Percentiles rank a stretch among this genome's conserved stretches.
phyloP scores from a whole-genome alignment of 2,329 filamentous ascomycete species.

The Didymella arachidicola region DNA sequence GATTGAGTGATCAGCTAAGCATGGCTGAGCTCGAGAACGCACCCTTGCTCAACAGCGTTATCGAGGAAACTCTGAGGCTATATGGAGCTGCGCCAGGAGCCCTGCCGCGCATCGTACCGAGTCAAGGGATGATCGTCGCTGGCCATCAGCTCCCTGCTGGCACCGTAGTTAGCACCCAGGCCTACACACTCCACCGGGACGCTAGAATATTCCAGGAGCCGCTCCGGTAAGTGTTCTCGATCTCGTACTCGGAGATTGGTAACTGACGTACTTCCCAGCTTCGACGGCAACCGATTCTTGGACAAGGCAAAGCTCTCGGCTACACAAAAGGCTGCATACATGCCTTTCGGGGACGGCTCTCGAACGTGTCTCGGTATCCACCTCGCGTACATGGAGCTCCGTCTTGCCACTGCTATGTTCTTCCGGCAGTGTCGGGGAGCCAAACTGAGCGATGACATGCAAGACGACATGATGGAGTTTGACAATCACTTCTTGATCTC shows the following conservation, averaged over 20 bases:
- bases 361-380: conserved; percentile 73
- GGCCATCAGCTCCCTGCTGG: conserved; percentile 49
- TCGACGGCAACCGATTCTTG: conserved; percentile 44
- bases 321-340: conserved; percentile 61
- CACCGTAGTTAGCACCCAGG: conserved; percentile 49
- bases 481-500: conserved; percentile 53
- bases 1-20: conserved; percentile 25
- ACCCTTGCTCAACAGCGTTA: conserved; percentile 47
- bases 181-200: conserved; percentile 51
- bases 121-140: conserved; percentile 43
- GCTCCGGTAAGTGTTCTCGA: conserved; percentile 25
- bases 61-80: conserved; percentile 52
- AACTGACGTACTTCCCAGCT: conserved; percentile 28
- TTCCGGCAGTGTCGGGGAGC: conserved; percentile 55
- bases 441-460: conserved; percentile 31
- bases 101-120: conserved; percentile 48
- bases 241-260: neutral
- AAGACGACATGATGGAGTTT: conserved; percentile 52
- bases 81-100: conserved; percentile 48
- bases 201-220: conserved; percentile 32
- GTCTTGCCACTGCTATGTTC: conserved; percentile 59
- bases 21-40: conserved; percentile 39
- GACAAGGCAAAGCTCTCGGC: conserved; percentile 24
- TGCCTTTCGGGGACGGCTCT: conserved; percentile 72
- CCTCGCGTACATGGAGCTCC: conserved; percentile 66